These are phyloP conservation scores for Drechslera avenae DNA, from an alignment of 2,329 filamentous ascomycete species.

Conservation along the genomic window DNA sequence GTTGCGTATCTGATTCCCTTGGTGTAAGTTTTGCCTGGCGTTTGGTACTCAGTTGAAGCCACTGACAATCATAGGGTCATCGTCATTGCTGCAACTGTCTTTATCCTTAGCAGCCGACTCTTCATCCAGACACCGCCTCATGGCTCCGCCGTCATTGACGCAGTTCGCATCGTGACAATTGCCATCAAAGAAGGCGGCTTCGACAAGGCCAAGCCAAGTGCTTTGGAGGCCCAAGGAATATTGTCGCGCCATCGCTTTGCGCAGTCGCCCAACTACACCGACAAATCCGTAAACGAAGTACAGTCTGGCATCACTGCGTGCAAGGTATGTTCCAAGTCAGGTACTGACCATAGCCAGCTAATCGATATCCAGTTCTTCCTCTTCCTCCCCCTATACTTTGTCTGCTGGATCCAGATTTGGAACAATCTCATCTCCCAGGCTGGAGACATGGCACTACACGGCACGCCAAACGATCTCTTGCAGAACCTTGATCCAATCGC, in stretches of 20 bases:
- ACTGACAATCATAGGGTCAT: constrained; percentile 2
- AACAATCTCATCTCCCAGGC: constrained; percentile 43
- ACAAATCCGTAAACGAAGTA: constrained; percentile 16
- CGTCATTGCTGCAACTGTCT: constrained; percentile 1
- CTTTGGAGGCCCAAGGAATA: neutral
- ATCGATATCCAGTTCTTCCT: constrained; percentile 8
- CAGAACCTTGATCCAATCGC: constrained; percentile 31
- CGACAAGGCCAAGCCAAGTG: constrained; percentile 13
- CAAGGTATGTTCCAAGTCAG: constrained; percentile 7
- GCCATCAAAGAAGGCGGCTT: constrained; percentile 11
- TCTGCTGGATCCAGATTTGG: constrained; percentile 37
- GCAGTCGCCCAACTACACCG: constrained; percentile 5
- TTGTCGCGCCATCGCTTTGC: constrained; percentile 1
- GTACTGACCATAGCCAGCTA: neutral
- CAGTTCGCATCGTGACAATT: constrained; percentile 11
- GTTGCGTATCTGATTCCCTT: constrained; percentile 12
- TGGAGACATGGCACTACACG: constrained; percentile 32
- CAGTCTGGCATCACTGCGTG: constrained; percentile 11
- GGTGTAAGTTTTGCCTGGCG: constrained; percentile 1
- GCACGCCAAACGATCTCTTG: constrained; percentile 42
- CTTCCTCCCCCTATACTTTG: constrained; percentile 32
- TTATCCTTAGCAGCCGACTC: constrained; percentile 8
- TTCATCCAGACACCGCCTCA: constrained; percentile 12
- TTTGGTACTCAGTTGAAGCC: too few species aligned
- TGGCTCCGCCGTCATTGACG: constrained; percentile 16